These are phyloP conservation scores for Macrophomina pseudophaseolina DNA, from an alignment of 2,329 filamentous ascomycete genomes.

Conservation along the genomic window DNA sequence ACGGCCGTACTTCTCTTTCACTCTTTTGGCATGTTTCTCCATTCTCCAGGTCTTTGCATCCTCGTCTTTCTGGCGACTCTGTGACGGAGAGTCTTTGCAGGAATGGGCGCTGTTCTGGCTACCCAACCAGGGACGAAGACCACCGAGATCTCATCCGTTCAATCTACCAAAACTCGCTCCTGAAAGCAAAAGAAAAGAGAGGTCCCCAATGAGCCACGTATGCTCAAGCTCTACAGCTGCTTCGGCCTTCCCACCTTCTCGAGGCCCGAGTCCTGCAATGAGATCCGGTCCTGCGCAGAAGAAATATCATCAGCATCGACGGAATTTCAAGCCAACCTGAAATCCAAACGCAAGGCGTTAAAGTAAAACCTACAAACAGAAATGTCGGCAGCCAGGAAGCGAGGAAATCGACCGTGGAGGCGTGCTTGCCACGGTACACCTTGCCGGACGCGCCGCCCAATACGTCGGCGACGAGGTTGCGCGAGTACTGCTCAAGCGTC, in stretches of 20 bases:
- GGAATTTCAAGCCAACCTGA: background rate
- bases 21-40: too few relatives aligned
- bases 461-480: background rate
- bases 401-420: background rate
- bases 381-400: background rate
- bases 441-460: background rate
- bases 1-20: too few relatives aligned
- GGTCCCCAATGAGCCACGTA: too few relatives aligned
- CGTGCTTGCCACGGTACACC: background rate
- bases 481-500: background rate
- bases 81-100: too few relatives aligned
- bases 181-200: too few relatives aligned
- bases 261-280: background rate
- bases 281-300: background rate
- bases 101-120: too few relatives aligned
- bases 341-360: too few relatives aligned
- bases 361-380: background rate
- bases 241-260: background rate
- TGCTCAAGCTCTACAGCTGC: background rate
- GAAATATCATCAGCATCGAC: background rate
- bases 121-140: too few relatives aligned
- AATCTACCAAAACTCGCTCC: too few relatives aligned
- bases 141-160: too few relatives aligned
- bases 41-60: too few relatives aligned
- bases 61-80: too few relatives aligned